Base-by-base conservation (phyloP, 176 grass and related monocot species). In the Typha latifolia region DNA sequence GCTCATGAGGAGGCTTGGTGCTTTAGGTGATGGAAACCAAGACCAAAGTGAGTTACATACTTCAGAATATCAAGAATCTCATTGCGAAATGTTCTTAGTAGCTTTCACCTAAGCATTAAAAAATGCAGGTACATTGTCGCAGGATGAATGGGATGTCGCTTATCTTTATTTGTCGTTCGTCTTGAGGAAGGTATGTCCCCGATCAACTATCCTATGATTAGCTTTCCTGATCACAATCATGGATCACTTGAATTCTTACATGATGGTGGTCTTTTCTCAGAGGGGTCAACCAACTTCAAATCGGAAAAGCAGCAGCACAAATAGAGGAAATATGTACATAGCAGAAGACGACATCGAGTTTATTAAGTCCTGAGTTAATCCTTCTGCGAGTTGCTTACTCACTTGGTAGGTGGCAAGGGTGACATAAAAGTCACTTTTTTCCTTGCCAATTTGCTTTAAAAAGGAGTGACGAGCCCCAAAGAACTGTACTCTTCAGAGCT, bases 141-240 rank as follows among this genome's bases (percentile, higher is more conserved):
- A 78, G 24, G 89, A 93, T 72, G 94, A 99, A 79, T 99, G 89
- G 89, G 94, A 93, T 32, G 89, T 90, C 49, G 84, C 94, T 4
- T 99, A 99, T 84, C 83, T 99, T 34, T 99, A 99, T 69, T 85
- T 90, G 0, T 83, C 94, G 15, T 92, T 89, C 26, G 89, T 99
- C 31, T 79, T 99, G 68, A 85, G 81, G 31, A 93, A 99, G 94
- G 89, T 93, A 93, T 32, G 4, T 13, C 15, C 0, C 3, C n/a
- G 12, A 22, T 59, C 53, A 10, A 59, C 20, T 59, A 59, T 59
- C 18, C 11, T 59, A 2, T 59, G 16, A 59, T 21, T 21, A 19
- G 20, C 16, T 19, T 59, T 59, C 10, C 2, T 59, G 16, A 11
- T 59, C 15, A 59, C 14, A 21, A 19, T 59, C 8, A 9, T 59